A percentile compares a stretch with the other conserved stretches of the same genome.
These are phyloP conservation scores for Apocynum venetum DNA, from an alignment of 257 asterid genomes.

Conservation along the genomic window DNA sequence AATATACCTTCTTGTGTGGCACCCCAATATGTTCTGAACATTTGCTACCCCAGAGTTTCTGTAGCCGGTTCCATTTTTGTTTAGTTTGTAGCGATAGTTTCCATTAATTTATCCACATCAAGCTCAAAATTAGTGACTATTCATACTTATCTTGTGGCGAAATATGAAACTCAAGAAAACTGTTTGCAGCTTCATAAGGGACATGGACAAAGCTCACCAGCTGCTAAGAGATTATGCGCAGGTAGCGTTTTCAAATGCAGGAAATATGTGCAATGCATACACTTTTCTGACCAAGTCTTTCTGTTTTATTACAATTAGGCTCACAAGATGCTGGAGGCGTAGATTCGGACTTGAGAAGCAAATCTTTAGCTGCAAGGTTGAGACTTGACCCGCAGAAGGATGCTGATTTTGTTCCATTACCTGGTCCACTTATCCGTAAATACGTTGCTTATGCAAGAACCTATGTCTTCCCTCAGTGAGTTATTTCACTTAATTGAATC, in stretches of 20 bases:
- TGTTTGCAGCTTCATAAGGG: slow-evolving; percentile 86
- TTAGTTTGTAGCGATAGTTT: not conserved
- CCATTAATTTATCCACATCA: not conserved
- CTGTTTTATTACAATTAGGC: slow-evolving; percentile 42
- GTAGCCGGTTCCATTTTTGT: not conserved
- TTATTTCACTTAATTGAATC: slow-evolving; percentile 16
- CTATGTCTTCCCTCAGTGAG: slow-evolving; percentile 78
- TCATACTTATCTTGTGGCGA: slow-evolving; percentile 4
- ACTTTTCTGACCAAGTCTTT: slow-evolving; percentile 23
- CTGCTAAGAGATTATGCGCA: slow-evolving; percentile 63
- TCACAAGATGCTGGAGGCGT: slow-evolving; percentile 37
- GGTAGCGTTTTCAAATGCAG: slow-evolving; percentile 40
- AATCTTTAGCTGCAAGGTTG: slow-evolving; percentile 69
- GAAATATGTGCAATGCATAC: not conserved
- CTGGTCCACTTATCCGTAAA: slow-evolving; percentile 89
- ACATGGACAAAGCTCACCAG: slow-evolving; percentile 58
- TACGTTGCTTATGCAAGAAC: slow-evolving; percentile 92
- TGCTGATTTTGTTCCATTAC: slow-evolving; percentile 81
- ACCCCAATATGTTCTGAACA: not conserved
- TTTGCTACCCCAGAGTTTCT: not conserved
- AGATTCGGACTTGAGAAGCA: slow-evolving; percentile 40
- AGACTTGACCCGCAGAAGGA: slow-evolving; percentile 79
- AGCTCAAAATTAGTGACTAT: not conserved
- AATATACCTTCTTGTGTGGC: not conserved
- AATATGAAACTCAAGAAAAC: slow-evolving; percentile 17